phyloP scores from a whole-genome alignment of 2,329 filamentous ascomycete species.

The Neophaeococcomyces aloes region DNA sequence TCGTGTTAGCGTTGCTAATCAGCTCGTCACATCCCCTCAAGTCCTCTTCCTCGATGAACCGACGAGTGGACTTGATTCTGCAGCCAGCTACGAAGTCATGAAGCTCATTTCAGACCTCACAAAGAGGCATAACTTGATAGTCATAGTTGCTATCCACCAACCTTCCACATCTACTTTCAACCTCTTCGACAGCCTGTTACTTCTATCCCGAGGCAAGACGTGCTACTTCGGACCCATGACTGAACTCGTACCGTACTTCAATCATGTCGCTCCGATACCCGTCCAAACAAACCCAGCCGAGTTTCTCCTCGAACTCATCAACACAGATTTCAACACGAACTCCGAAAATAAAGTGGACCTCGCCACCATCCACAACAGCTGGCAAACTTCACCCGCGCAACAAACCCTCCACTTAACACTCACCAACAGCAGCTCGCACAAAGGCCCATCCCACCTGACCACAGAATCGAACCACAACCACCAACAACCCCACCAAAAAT shows the following conservation, averaged over 20 bases:
- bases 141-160: conserved; percentile 77
- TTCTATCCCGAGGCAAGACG: conserved; percentile 60
- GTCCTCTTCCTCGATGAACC: conserved; percentile 77
- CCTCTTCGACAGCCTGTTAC: conserved; percentile 67
- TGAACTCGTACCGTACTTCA: conserved; percentile 53
- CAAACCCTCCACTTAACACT: conserved; percentile 3
- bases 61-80: conserved; percentile 72
- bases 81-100: conserved; percentile 65
- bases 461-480: too few relatives aligned
- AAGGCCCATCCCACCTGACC: conserved; percentile 2
- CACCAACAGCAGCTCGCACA: not conserved
- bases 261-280: conserved; percentile 52
- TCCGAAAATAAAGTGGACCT: conserved; percentile 36
- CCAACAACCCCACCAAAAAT: too few relatives aligned
- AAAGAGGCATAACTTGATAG: conserved; percentile 50
- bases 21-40: conserved; percentile 69
- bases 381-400: conserved; percentile 30
- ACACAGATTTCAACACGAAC: conserved; percentile 58
- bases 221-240: conserved; percentile 61
- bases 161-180: conserved; percentile 70
- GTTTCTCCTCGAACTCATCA: conserved; percentile 67
- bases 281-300: conserved; percentile 68
- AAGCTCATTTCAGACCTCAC: conserved; percentile 59
- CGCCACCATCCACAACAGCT: conserved; percentile 44
- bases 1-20: conserved; percentile 66